These are phyloP conservation scores for Phytophthora ramorum DNA, from an alignment of 352 stramenopile species.

Conservation along the genomic window DNA sequence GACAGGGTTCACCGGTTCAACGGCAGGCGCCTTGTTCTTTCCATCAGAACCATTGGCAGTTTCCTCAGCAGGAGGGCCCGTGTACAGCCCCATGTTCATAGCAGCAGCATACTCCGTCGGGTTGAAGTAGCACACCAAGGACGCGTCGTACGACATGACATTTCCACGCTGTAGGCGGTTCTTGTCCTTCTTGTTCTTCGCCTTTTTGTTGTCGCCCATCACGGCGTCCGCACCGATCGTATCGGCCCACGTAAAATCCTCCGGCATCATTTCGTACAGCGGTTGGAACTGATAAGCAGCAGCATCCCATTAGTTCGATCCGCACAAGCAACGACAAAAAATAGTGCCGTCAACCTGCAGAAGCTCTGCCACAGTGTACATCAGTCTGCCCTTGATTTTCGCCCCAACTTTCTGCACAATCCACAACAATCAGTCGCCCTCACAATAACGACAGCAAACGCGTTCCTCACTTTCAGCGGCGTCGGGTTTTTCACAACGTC, in stretches of 20 bases:
- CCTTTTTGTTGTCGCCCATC: slow-evolving; percentile 57
- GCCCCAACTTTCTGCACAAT: slow-evolving; percentile 44
- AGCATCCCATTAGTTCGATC: background rate
- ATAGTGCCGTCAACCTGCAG: slow-evolving; percentile 45
- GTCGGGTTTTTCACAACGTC: slow-evolving; percentile 55
- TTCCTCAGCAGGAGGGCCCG: slow-evolving; percentile 39
- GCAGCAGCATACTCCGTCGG: slow-evolving; percentile 75
- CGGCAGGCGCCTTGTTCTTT: slow-evolving; percentile 21
- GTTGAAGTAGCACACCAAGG: slow-evolving; percentile 82
- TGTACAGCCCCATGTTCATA: slow-evolving; percentile 67
- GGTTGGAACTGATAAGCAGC: slow-evolving; percentile 59
- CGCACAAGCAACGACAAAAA: background rate
- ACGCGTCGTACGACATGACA: slow-evolving; percentile 75
- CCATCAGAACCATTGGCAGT: slow-evolving; percentile 14
- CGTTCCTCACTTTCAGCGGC: slow-evolving; percentile 41
- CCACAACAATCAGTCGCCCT: slow-evolving; percentile 2
- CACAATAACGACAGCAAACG: background rate
- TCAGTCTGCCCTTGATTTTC: slow-evolving; percentile 54
- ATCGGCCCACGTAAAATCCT: slow-evolving; percentile 66
- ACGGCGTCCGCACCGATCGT: slow-evolving; percentile 61
- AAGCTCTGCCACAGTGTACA: slow-evolving; percentile 74
- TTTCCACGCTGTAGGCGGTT: slow-evolving; percentile 29
- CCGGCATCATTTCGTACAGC: slow-evolving; percentile 72
- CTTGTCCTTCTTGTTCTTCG: slow-evolving; percentile 63
- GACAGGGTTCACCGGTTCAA: slow-evolving; percentile 53